Base-by-base conservation (phyloP, 768 basidiomycete species). In the Boletus tylopilopsis region DNA sequence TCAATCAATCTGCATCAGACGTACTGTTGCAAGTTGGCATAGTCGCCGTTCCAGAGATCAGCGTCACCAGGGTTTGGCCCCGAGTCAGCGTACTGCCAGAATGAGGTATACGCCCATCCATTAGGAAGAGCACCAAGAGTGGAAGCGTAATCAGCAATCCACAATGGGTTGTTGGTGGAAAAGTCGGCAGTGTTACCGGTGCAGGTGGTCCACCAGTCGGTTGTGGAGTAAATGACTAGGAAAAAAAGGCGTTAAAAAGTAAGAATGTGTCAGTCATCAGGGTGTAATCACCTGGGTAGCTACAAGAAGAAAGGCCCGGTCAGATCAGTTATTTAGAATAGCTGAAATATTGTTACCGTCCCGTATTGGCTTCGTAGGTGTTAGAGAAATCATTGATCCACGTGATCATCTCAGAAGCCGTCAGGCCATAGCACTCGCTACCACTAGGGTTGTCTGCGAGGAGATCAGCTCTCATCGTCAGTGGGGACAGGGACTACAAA, bases 171-270 rank as follows among this genome's bases (percentile, higher is more conserved):
- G 46, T 68, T 75, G 4, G 58, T 46, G 1, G 60, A 73, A 53
- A 86, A 85, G 5, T 65, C 67, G 13, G 69, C 66, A 47, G 74
- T 79, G 61, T 82, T 79, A 0, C 78, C 81, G 3, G 85, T 86
- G 63, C 85, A 87, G 9, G 71, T 73, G 10, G 56, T 77, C 85
- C 85, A 87, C 84, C 84, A 86, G 61, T 76, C 70, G 11, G 80
- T 83, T 4, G 78, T 81, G 24, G 79, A 79, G 55, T 85, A 85
- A 48, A 84, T 81, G 34, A 79, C 79, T 77, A 47, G 5, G 29
- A 6, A 35, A 8, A 2, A 18, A 8, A 18, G 16, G 33, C 11
- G 37, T 62, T 24, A 56, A 21, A 23, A 38, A 40, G n/a, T 3
- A 23, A 6, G 15, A n/a, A 21, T n/a, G 15, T n/a, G 33, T 42